phyloP scores from a whole-genome alignment of 2,329 filamentous ascomycete genomes.

The Botrytis porri region DNA sequence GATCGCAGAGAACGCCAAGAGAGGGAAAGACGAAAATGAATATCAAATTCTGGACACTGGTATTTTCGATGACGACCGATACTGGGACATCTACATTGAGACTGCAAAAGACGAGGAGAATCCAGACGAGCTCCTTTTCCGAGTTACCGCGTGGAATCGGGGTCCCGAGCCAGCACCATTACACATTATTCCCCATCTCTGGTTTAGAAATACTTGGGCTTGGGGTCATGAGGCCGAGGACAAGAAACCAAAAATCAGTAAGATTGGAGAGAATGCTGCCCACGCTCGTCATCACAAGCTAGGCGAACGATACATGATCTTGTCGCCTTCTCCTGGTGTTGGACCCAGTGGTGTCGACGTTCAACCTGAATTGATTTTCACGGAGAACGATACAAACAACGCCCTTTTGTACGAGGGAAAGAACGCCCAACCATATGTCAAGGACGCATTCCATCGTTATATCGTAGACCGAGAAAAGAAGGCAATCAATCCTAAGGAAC shows the following conservation, averaged over 20 bases:
- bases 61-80: constrained; percentile 81
- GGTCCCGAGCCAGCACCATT: constrained; percentile 86
- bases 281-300: constrained; percentile 77
- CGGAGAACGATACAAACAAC: constrained; percentile 92
- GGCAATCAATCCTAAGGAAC: constrained; percentile 75
- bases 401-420: constrained; percentile 70
- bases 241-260: constrained; percentile 75
- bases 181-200: constrained; percentile 91
- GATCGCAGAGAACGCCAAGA: constrained; percentile 75
- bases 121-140: constrained; percentile 86
- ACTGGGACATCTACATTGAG: constrained; percentile 98
- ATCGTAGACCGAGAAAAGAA: constrained; percentile 79
- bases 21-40: constrained; percentile 74
- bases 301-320: constrained; percentile 77
- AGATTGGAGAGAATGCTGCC: constrained; percentile 62
- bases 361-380: constrained; percentile 81
- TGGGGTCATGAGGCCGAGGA: constrained; percentile 79
- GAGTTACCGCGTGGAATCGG: constrained; percentile 93
- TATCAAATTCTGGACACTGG: constrained; percentile 92
- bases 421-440: constrained; percentile 83
- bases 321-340: constrained; percentile 86
- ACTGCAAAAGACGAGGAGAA: constrained; percentile 92
- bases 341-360: constrained; percentile 78
- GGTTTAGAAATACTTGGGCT: constrained; percentile 97
- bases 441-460: constrained; percentile 89